phyloP scores from a whole-genome alignment of 805 yeast species.

The Torulaspora franciscae region DNA sequence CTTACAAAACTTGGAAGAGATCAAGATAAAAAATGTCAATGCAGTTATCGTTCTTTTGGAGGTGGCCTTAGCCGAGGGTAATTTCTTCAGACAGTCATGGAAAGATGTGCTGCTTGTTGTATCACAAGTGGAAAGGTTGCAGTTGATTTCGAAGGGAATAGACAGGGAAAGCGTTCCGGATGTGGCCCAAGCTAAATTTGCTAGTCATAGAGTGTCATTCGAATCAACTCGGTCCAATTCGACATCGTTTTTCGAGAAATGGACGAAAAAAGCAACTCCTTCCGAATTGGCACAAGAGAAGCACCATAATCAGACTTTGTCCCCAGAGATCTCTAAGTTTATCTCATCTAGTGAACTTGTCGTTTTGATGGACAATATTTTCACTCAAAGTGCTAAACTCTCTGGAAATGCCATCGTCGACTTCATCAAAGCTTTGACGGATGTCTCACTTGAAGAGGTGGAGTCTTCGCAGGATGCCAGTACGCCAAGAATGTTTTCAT shows the following conservation, averaged over 20 bases:
- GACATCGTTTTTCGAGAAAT: conserved; percentile 51
- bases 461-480: conserved; percentile 76
- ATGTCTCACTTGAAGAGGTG: conserved; percentile 85
- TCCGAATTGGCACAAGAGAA: conserved; percentile 65
- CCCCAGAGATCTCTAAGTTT: conserved; percentile 51
- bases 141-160: conserved; percentile 80
- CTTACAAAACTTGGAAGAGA: conserved; percentile 69
- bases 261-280: conserved; percentile 51
- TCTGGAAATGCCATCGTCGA: conserved; percentile 80
- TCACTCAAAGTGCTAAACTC: conserved; percentile 72
- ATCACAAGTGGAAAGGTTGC: conserved; percentile 88
- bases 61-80: conserved; percentile 76
- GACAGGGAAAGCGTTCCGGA: conserved; percentile 83
- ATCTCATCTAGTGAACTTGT: conserved; percentile 64
- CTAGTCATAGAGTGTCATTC: conserved; percentile 46
- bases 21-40: conserved; percentile 71
- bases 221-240: conserved; percentile 47
- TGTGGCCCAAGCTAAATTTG: conserved; percentile 67
- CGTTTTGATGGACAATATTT: conserved; percentile 80
- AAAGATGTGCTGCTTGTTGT: conserved; percentile 71
- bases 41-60: conserved; percentile 73
- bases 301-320: conserved; percentile 64
- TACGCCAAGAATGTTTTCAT: conserved; percentile 84
- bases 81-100: conserved; percentile 73
- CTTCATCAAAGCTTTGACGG: conserved; percentile 81